Percentiles rank a stretch among this genome's conserved stretches.
phyloP scores from a whole-genome alignment of 2,329 filamentous ascomycete species.

The Scortechinia acanthostroma region DNA sequence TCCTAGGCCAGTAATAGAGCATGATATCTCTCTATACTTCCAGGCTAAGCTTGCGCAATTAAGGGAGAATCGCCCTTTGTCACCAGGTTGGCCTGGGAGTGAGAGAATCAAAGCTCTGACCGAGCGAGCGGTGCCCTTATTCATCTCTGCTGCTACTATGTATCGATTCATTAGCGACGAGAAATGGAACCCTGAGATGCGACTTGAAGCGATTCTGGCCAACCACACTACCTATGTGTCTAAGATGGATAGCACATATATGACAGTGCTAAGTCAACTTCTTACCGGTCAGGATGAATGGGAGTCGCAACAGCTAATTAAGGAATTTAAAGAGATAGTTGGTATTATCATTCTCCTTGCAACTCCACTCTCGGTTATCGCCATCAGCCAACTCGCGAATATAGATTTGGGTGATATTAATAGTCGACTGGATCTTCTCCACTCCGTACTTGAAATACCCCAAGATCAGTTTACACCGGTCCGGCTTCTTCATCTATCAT shows the following conservation, averaged over 20 bases:
- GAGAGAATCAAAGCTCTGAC: constrained; percentile 6
- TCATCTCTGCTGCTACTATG: constrained; percentile 9
- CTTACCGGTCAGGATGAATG: constrained; percentile 3
- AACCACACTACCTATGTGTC: constrained; percentile 4
- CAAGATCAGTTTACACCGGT: constrained; percentile 7
- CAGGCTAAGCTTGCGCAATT: constrained; percentile 7
- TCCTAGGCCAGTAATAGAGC: constrained; percentile 6
- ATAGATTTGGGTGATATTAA: constrained; percentile 6
- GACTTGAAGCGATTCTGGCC: constrained; percentile 3
- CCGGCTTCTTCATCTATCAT: constrained; percentile 13
- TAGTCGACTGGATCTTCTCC: constrained; percentile 8
- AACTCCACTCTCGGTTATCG: constrained; percentile 9
- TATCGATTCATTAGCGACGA: constrained; percentile 8
- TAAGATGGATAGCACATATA: constrained; percentile 4
- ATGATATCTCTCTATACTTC: constrained; percentile 10
- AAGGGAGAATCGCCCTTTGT: constrained; percentile 3
- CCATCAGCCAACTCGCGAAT: constrained; percentile 9
- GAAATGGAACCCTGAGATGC: constrained; percentile 5
- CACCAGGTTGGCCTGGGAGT: not conserved
- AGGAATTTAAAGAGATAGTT: constrained; percentile 9
- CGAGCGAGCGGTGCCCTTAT: constrained; percentile 6
- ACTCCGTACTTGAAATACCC: constrained; percentile 13
- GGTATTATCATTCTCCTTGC: constrained; percentile 7
- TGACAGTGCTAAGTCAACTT: not conserved
- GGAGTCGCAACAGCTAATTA: constrained; percentile 4